These are phyloP conservation scores for Ophiognomonia clavigignenti-juglandacearum DNA, from an alignment of 2,329 filamentous ascomycete genomes.

Conservation along the genomic window DNA sequence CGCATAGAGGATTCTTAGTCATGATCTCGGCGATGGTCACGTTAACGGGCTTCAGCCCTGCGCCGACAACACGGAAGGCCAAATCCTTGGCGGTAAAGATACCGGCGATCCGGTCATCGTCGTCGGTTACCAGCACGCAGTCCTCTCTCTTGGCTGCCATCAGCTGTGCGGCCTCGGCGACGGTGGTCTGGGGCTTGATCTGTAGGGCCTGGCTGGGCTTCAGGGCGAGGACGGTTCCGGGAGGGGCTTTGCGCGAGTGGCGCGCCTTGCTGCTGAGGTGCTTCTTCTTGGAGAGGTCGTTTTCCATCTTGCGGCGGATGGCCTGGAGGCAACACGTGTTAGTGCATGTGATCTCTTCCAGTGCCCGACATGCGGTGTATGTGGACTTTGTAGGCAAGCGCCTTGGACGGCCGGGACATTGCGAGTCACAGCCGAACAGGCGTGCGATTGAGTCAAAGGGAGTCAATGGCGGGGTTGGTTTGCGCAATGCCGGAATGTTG, in stretches of 20 bases:
- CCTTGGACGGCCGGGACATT: too few relatives aligned
- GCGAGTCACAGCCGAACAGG: too few relatives aligned
- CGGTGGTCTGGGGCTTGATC: conserved; percentile 91
- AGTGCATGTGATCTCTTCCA: conserved; percentile 22
- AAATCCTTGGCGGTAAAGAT: conserved; percentile 99
- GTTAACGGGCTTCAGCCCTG: conserved; percentile 80
- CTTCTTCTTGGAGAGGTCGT: conserved; percentile 96
- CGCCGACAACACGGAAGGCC: conserved; percentile 91
- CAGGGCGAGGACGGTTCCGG: conserved; percentile 90
- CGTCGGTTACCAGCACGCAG: conserved; percentile 94
- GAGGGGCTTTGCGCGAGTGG: conserved; percentile 87
- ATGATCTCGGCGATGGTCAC: conserved; percentile 97
- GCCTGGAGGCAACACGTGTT: conserved; percentile 55
- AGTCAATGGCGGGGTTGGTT: not conserved
- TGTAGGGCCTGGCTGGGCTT: conserved; percentile 94
- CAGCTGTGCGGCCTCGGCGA: conserved; percentile 92
- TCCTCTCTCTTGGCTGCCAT: conserved; percentile 99
- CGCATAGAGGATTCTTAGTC: conserved; percentile 98
- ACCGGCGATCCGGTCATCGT: conserved; percentile 94
- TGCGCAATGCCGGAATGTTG: not conserved
- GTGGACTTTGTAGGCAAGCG: not conserved
- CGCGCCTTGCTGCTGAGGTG: conserved; percentile 71
- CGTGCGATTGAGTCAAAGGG: not conserved
- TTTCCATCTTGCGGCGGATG: conserved; percentile 94
- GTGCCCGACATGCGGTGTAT: not conserved